Percentiles rank a stretch among this genome's conserved stretches.
These are phyloP conservation scores for Ophiocordyceps australis DNA, from an alignment of 2,329 filamentous ascomycete species.

Conservation along the genomic window DNA sequence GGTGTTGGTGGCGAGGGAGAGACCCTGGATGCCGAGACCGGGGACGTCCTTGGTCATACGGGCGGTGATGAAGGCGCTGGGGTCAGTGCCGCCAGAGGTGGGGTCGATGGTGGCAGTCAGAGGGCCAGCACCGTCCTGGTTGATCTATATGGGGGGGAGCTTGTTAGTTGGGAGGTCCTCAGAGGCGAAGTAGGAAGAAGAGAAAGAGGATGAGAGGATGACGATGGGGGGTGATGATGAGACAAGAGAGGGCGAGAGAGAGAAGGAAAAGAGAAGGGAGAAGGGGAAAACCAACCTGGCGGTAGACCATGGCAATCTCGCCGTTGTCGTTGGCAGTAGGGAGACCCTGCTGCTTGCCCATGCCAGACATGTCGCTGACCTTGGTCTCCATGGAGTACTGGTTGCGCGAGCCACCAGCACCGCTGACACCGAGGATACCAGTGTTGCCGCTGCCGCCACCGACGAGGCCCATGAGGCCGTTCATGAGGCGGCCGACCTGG, in stretches of 20 bases:
- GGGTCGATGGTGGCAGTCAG: constrained; percentile 40
- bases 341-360: constrained; percentile 31
- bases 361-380: constrained; percentile 34
- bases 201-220: too few species aligned
- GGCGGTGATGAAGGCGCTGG: constrained; percentile 39
- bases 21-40: constrained; percentile 33
- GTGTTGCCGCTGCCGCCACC: constrained; percentile 2
- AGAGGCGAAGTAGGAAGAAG: not conserved
- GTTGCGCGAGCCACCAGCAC: constrained; percentile 7
- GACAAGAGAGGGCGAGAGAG: too few species aligned
- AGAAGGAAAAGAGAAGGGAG: too few species aligned
- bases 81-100: constrained; percentile 44
- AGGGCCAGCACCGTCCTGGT: constrained; percentile 52
- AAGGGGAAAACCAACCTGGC: constrained; percentile 18
- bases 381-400: constrained; percentile 23
- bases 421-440: constrained; percentile 3
- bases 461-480: constrained; percentile 2
- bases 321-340: constrained; percentile 44
- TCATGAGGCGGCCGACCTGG: constrained; percentile 1
- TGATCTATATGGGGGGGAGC: constrained; percentile 33
- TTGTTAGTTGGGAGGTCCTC: not conserved
- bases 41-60: constrained; percentile 42
- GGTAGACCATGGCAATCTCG: constrained; percentile 43
- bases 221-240: too few species aligned
- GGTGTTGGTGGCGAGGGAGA: constrained; percentile 39